Evolutionary conservation across 495 filamentous ascomycete species (phyloP), one percentile per base, ranked within the genome.

Genomic region (Xeromyces bisporus): DNA sequence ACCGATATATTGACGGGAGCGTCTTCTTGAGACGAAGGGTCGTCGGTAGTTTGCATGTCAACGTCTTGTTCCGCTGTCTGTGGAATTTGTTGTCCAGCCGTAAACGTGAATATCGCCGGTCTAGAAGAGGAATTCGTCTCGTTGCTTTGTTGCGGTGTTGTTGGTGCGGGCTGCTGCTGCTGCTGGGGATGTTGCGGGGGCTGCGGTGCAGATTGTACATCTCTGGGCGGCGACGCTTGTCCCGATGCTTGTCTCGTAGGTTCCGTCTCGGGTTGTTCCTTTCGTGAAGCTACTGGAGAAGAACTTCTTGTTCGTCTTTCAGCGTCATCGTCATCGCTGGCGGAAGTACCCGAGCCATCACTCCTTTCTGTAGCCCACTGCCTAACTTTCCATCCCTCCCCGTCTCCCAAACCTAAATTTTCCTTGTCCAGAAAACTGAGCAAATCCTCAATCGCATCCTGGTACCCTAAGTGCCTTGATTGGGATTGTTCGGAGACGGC

Each of bases 391-490:
- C 74, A 82, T 3, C 77, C 83, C 46, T 89, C 84, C 20, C 82
- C 80, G 47, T 85, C 78, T 16, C 62, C 66, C 11, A 84, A 42
- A 9, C 80, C 81, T 23, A 91, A 64, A 38, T 79, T 70, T 46
- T 83, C 73, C 41, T 68, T 73, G 42, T 94, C 83, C 16, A 96
- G 62, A 41, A 93, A 93, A 9, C 66, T 50, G 2, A 94, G 52
- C 3, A 99, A 55, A 37, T 96, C 89, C 32, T 94, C 85, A 28
- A 99, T 63, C 15, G 85, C 91, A 37, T 96, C 85, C 46, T 93
- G 85, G 43, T 94, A 96, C 3, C 91, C 91, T 23, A 79, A 71
- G 7, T 67, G 56, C 14, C 75, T 71, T 11, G 84, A 67, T 38
- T 77, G 74, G n/a, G 72, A 61, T 41, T 81, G 73, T 13, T 82